These are phyloP conservation scores for Colletotrichum higginsianum DNA, from an alignment of 2,329 filamentous ascomycete species.

Conservation along the genomic window DNA sequence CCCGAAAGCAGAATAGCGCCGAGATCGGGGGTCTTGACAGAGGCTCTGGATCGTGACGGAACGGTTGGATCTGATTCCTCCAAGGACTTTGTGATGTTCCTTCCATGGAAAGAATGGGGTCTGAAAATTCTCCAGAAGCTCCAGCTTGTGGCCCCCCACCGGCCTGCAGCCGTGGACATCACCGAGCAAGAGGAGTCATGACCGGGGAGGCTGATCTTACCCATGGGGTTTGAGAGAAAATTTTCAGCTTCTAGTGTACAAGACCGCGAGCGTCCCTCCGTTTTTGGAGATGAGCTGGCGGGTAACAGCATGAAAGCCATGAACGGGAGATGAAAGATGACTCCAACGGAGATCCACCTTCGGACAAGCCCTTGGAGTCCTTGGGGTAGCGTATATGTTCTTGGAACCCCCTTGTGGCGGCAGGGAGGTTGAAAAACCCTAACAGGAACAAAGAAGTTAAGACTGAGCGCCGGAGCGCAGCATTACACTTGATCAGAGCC, in stretches of 20 bases:
- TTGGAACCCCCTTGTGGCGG: no score
- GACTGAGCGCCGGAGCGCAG: conserved; percentile 6
- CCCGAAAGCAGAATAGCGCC: conserved; percentile 19
- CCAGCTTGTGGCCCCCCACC: background rate
- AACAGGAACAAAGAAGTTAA: no score
- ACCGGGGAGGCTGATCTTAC: background rate
- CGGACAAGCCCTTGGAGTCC: background rate
- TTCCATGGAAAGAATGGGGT: background rate
- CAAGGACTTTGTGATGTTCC: background rate
- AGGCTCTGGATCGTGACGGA: conserved; percentile 40
- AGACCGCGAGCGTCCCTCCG: background rate
- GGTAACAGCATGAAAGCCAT: no score
- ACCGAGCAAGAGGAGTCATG: background rate
- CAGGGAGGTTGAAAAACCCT: no score
- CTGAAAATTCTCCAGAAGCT: conserved; percentile 17
- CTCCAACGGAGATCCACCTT: conserved; percentile 8
- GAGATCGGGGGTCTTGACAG: conserved; percentile 22
- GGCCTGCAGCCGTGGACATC: conserved; percentile 31
- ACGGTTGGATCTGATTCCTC: conserved; percentile 21
- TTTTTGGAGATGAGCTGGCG: background rate
- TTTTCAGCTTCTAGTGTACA: conserved; percentile 16
- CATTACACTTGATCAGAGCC: background rate
- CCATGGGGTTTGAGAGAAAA: conserved; percentile 22
- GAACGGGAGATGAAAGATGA: conserved; percentile 1
- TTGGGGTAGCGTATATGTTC: no score